Conservation (phyloP, 2,329 filamentous ascomycete genomes). For the Ustulina deusta region DNA sequence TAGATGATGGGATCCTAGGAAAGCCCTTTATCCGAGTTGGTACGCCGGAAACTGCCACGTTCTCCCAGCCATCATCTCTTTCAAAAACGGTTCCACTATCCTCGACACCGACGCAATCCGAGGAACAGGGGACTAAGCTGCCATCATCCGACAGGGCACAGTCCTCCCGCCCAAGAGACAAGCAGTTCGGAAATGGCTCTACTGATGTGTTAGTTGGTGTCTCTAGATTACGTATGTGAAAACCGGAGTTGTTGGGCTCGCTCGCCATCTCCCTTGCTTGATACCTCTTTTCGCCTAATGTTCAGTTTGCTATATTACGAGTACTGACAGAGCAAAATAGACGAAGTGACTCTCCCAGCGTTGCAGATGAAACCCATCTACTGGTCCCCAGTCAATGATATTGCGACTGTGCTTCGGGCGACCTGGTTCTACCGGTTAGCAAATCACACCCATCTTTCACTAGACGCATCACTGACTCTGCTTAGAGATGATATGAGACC, state of each 20-base stretch:
- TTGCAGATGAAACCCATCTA: slow-evolving; percentile 96
- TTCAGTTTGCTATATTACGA: neutral
- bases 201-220: slow-evolving; percentile 84
- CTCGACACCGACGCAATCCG: slow-evolving; percentile 36
- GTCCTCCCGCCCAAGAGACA: slow-evolving; percentile 40
- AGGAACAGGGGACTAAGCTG: slow-evolving; percentile 42
- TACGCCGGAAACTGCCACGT: slow-evolving; percentile 49
- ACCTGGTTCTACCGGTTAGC: slow-evolving; percentile 92
- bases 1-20: slow-evolving; percentile 66
- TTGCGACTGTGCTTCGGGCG: slow-evolving; percentile 82
- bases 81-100: slow-evolving; percentile 40
- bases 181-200: slow-evolving; percentile 44
- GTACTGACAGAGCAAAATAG: slow-evolving; percentile 28
- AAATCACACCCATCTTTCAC: neutral
- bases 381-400: slow-evolving; percentile 93
- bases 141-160: slow-evolving; percentile 35
- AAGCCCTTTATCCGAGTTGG: slow-evolving; percentile 65
- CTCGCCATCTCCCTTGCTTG: neutral
- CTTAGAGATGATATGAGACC: slow-evolving; percentile 86
- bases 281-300: neutral
- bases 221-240: slow-evolving; percentile 75
- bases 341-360: slow-evolving; percentile 85
- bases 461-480: slow-evolving; percentile 22
- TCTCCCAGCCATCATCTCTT: slow-evolving; percentile 47
- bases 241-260: neutral